These are phyloP conservation scores for Pseudoneurospora amorphoporcata DNA, from an alignment of 495 filamentous ascomycete species.

Conservation along the genomic window DNA sequence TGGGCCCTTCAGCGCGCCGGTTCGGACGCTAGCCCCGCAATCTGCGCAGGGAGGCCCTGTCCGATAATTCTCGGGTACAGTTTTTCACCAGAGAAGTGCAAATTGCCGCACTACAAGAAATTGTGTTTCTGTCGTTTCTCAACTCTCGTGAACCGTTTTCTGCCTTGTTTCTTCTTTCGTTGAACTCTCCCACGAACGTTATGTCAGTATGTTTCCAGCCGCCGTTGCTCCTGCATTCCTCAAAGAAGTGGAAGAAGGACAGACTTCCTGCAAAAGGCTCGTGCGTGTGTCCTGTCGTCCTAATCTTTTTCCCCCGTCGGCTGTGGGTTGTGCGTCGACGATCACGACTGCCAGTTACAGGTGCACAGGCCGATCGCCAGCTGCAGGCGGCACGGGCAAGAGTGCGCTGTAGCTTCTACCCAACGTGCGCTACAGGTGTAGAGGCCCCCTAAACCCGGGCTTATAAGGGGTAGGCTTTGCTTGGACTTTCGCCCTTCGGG, in stretches of 20 bases:
- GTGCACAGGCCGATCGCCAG: neutral
- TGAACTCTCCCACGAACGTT: neutral
- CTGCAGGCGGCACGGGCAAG: neutral
- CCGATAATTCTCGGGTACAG: neutral
- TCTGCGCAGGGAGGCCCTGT: neutral
- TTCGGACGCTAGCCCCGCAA: constrained; percentile 10
- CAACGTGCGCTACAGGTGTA: neutral
- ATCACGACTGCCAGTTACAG: neutral
- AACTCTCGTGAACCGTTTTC: neutral
- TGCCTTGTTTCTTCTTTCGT: neutral
- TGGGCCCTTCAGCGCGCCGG: constrained; percentile 5
- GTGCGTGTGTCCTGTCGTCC: neutral
- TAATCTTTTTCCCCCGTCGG: neutral
- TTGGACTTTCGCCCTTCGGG: constrained; percentile 13
- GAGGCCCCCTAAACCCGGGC: neutral
- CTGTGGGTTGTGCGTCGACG: neutral
- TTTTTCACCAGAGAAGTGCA: neutral
- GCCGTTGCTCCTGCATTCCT: neutral
- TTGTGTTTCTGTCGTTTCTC: neutral
- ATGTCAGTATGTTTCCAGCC: neutral
- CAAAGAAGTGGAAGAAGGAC: neutral
- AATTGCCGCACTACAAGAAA: neutral
- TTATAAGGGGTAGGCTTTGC: neutral
- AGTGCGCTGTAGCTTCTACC: neutral
- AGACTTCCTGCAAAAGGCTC: neutral